Evolutionary conservation across 2,329 filamentous ascomycete genomes (phyloP), one percentile per base, ranked within the genome.

Genomic region (Scedosporium aurantiacum): DNA sequence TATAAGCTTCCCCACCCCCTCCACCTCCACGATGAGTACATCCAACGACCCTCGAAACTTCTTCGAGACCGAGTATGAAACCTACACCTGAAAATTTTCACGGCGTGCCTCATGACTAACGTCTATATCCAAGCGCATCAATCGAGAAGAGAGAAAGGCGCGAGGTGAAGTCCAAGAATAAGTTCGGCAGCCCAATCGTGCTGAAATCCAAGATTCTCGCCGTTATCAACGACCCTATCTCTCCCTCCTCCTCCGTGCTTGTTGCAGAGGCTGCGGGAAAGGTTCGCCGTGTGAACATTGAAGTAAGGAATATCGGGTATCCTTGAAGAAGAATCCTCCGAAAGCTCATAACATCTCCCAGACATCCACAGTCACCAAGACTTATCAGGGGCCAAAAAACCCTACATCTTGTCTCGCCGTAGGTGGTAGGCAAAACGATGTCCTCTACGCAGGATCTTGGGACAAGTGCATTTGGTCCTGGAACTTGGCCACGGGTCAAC

Each of bases 401-500:
- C 94, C 94, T 1, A 78, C 96, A 8, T 93, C 90, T 8, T 89
- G 88, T 66, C 74, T 96, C 28, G 84, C 88, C 16, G 78, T 90
- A 41, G 86, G 83, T 54, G 81, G 84, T 14, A 71, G 77, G 3
- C 75, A 75, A 27, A 79, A 78, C 63, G 74, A 72, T 58, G 88
- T 81, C 1, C 70, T 97, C 10, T 97, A 91, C 72, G 91, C 91
- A 25, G 93, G 92, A 40, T 94, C 87, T 63, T 99, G 94, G 94
- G 93, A 99, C 75, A 96, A 96, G 75, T 82, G 84, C 21, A 82
- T 97, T 62, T 96, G 91, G 86, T 89, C 88, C 37, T 97, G 91
- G 89, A 81, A 89, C 67, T 76, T 87, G 37, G 76, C 79, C 18
- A 83, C 83, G 3, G 78, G 77, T 52, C 71, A 77, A 32, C 74